Evolutionary conservation across 2,329 filamentous ascomycete genomes (phyloP).

Genomic region (Cladosporium sp.): DNA sequence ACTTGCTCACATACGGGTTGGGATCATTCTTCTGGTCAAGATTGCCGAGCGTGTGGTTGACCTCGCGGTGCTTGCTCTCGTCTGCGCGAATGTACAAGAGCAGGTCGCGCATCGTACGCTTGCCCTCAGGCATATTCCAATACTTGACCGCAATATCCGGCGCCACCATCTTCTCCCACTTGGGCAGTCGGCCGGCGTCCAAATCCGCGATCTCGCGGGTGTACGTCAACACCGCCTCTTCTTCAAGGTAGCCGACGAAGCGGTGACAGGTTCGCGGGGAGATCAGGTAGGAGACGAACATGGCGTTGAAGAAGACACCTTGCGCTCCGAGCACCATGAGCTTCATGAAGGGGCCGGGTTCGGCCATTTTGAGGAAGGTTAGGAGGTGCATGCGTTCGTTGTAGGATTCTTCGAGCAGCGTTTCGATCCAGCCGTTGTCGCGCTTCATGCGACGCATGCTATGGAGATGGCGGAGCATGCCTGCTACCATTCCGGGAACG

Average conservation of each 20-base stretch:
- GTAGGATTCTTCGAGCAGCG: constrained; percentile 34
- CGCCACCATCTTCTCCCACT: constrained; percentile 73
- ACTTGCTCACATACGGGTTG: constrained; percentile 84
- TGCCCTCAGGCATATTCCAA: constrained; percentile 87
- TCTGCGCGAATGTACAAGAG: constrained; percentile 86
- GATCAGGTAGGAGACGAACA: constrained; percentile 85
- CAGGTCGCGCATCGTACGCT: constrained; percentile 78
- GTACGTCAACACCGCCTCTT: constrained; percentile 95
- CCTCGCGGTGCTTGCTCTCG: constrained; percentile 75
- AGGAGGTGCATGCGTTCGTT: constrained; percentile 76
- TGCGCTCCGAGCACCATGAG: constrained; percentile 87
- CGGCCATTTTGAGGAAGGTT: constrained; percentile 87
- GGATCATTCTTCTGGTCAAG: constrained; percentile 80
- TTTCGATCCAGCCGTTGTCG: constrained; percentile 85
- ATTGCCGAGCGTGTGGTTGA: constrained; percentile 93
- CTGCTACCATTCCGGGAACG: constrained; percentile 94
- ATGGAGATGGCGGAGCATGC: constrained; percentile 85
- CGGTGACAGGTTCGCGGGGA: constrained; percentile 85
- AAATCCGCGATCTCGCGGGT: constrained; percentile 83
- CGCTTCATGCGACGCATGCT: constrained; percentile 80
- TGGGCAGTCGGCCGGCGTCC: constrained; percentile 75
- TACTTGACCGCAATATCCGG: constrained; percentile 89
- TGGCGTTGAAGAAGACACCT: constrained; percentile 92
- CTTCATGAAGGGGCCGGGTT: constrained; percentile 86
- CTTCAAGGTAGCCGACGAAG: constrained; percentile 95